Evolutionary conservation across 139 green algal species (phyloP), one percentile per base, ranked within the genome.

Genomic region (Micractinium conductrix): DNA sequence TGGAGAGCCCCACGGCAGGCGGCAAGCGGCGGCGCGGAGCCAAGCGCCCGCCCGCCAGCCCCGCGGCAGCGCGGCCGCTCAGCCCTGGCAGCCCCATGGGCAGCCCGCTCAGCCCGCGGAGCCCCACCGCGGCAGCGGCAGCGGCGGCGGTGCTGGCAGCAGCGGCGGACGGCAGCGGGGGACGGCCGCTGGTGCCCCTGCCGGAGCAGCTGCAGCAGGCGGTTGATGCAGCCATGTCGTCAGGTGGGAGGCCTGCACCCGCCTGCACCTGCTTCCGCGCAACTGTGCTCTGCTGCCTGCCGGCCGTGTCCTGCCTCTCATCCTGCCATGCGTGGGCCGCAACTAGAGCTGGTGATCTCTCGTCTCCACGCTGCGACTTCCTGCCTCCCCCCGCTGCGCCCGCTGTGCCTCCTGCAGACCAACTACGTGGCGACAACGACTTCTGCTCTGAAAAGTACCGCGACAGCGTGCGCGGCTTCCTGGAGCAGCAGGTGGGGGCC

Each of bases 371-470:
- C 62, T 38, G 28, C 62, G 26, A 16, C 4, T 9, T 5, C 26
- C 26, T 38, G 62, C 62, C 62, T 37, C 28, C 14, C 62, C 21
- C 62, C 28, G 62, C 62, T 69, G 62, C 48, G 12, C 48, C 48
- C 16, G 12, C 16, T 73, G 8, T 42, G 65, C 65, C 65, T 42
- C 22, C 65, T 50, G 53, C 74, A 81, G 74, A 81, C 2, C 45
- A 81, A 35, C 74, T 81, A 35, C 37, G 74, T 4, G 7, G 22
- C 6, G 74, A 42, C 74, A 53, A 35, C 50, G 68, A 67, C 17
- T 85, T 84, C 35, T 90, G 84, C 91, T 93, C 86, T 65, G 68
- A 75, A 10, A 87, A 85, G 3, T 95, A 93, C 85, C 78, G 84
- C 5, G 60, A 88, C 21, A 83, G 35, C 53, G 74, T 81, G 74